Evolutionary conservation across 495 filamentous ascomycete genomes (phyloP).

Genomic region (Neurospora cerealis): DNA sequence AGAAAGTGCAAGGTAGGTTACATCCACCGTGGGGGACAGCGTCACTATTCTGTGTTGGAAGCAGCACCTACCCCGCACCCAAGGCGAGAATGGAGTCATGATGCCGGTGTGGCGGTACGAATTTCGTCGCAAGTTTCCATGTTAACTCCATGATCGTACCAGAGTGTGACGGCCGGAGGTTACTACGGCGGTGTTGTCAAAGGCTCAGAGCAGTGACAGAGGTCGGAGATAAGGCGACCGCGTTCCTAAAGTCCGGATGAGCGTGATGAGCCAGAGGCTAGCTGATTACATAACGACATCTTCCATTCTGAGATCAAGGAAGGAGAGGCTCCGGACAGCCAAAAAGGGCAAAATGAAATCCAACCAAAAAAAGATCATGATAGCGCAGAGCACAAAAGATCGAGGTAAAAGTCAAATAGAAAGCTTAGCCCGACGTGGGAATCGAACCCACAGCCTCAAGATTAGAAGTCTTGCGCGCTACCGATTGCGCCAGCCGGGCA

Average conservation of each 20-base stretch:
- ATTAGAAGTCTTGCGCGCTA: neutral
- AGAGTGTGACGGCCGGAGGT: neutral
- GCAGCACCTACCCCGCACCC: neutral
- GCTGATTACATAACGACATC: neutral
- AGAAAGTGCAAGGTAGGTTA: neutral
- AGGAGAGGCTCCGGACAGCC: neutral
- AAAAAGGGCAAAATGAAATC: neutral
- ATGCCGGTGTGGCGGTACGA: neutral
- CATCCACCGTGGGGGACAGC: neutral
- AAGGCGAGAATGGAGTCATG: neutral
- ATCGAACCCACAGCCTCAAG: neutral
- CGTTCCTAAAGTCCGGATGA: neutral
- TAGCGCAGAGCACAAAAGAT: neutral
- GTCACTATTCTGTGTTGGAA: neutral
- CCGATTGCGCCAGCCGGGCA: neutral
- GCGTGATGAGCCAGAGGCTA: neutral
- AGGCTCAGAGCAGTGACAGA: neutral
- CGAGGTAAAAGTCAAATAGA: fast-evolving
- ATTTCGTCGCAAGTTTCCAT: neutral
- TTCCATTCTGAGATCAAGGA: neutral
- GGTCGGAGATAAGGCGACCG: neutral
- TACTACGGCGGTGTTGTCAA: neutral
- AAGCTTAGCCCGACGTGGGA: neutral
- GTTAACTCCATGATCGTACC: neutral
- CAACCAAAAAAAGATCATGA: neutral